Evolutionary conservation across 2,329 filamentous ascomycete species (phyloP), one percentile per base, ranked within the genome.

Genomic region (Trichoderma brevicompactum): DNA sequence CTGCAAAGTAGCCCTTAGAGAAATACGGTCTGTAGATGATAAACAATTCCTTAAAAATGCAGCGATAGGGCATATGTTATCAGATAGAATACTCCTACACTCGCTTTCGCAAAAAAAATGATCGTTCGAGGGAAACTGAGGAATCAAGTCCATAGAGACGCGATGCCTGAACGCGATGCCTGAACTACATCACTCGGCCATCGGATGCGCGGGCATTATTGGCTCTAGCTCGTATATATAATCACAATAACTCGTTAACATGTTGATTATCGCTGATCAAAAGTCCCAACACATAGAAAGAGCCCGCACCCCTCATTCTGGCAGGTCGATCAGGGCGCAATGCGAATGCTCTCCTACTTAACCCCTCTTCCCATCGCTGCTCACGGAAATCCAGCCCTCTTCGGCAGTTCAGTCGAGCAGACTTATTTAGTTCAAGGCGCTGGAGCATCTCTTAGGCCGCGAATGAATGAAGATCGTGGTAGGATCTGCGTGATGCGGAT

Each of bases 321-420:
- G 60, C 60, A 63, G 60, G 60, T 63, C 60, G 13, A 54, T 34
- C 60, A 43, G n/a, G 23, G 32, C n/a, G 12, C n/a, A 40, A 28
- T 46, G 60, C 49, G 13, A n/a, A 54, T 54, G 9, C 49, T 23
- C 7, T 41, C 28, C n/a, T 28, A 43, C 7, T 8, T 28, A 28
- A 17, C 40, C 49, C 60, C 60, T 34, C 40, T n/a, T 13, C 41
- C 17, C 9, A 59, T 46, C 41, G 32, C 32, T 7, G 28, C 17
- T 36, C 49, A 32, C 49, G 49, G 60, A 32, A 54, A 17, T 54
- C n/a, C 38, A 46, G 4, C 60, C 34, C 17, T 63, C 17, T 63
- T 46, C 48, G 60, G 60, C 48, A 63, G 49, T 38, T 63, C 60
- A 23, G 43, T 63, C 32, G 12, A 46, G 9, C 12, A 40, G 40